These are phyloP conservation scores for Aspergillus coremiiformis DNA, from an alignment of 495 filamentous ascomycete species.

Conservation along the genomic window DNA sequence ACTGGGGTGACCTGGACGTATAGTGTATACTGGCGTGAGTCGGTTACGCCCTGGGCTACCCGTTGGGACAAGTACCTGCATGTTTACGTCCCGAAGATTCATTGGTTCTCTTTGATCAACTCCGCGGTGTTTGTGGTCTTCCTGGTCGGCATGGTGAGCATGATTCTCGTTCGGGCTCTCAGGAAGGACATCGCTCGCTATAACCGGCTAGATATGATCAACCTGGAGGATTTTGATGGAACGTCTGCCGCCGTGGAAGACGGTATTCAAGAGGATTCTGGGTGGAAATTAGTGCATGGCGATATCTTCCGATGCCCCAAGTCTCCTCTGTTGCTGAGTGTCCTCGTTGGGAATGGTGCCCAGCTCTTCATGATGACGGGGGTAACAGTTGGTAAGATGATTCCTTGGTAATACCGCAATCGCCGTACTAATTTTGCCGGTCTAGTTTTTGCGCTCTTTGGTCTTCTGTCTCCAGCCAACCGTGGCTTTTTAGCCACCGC, in stretches of 20 bases:
- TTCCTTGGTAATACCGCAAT: not conserved
- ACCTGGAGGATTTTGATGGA: slow-evolving; percentile 74
- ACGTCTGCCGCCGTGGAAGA: slow-evolving; percentile 71
- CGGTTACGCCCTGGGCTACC: slow-evolving; percentile 82
- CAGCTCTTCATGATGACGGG: slow-evolving; percentile 98
- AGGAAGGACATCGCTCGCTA: slow-evolving; percentile 93
- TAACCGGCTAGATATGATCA: slow-evolving; percentile 82
- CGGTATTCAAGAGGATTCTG: slow-evolving; percentile 93
- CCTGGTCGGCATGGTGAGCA: slow-evolving; percentile 81
- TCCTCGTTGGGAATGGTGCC: slow-evolving; percentile 87
- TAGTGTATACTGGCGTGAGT: slow-evolving; percentile 76
- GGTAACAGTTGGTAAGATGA: slow-evolving; percentile 61
- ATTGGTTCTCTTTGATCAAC: slow-evolving; percentile 96
- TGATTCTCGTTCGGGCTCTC: slow-evolving; percentile 77
- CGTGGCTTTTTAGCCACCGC: slow-evolving; percentile 88
- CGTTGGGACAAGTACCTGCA: slow-evolving; percentile 97
- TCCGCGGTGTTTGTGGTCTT: slow-evolving; percentile 90
- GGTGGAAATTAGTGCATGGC: slow-evolving; percentile 97
- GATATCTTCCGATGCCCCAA: slow-evolving; percentile 90
- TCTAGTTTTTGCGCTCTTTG: slow-evolving; percentile 75
- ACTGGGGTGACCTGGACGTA: slow-evolving; percentile 83
- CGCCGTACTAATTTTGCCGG: not conserved
- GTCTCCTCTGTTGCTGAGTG: slow-evolving; percentile 72
- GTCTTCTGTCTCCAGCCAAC: slow-evolving; percentile 90
- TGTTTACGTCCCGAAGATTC: slow-evolving; percentile 91